phyloP scores from a whole-genome alignment of 169 alveolate genomes.

The Eimeria falciformis region DNA sequence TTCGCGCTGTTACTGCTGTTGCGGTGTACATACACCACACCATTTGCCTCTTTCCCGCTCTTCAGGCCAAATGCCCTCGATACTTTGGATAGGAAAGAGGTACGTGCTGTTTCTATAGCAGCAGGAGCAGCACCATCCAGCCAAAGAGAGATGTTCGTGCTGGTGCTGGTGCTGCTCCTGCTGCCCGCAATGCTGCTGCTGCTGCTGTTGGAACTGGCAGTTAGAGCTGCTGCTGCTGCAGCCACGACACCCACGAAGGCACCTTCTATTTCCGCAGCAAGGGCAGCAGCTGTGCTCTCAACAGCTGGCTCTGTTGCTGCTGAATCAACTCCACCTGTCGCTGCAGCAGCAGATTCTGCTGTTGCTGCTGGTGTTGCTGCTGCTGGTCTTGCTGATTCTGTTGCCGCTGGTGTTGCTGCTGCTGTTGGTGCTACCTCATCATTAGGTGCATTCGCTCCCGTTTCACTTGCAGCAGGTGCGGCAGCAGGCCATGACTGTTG shows the following conservation, averaged over 20 bases:
- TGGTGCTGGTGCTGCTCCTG: background rate
- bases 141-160: background rate
- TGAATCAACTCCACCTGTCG: background rate
- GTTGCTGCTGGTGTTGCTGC: constrained; percentile 1
- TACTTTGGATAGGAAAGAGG: constrained; percentile 49
- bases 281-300: constrained; percentile 29
- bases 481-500: too few relatives aligned
- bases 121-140: background rate
- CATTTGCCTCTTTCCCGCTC: constrained; percentile 17
- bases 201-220: background rate
- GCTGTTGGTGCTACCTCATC: too few relatives aligned
- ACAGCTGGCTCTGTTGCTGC: constrained; percentile 12
- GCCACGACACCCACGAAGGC: constrained; percentile 3
- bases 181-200: constrained; percentile 2
- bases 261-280: constrained; percentile 44
- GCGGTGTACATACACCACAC: constrained; percentile 65
- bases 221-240: constrained; percentile 39
- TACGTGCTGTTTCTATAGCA: constrained; percentile 53
- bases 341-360: background rate
- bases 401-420: too few relatives aligned
- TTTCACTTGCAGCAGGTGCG: too few relatives aligned
- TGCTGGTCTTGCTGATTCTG: too few relatives aligned
- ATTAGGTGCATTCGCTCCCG: too few relatives aligned
- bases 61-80: constrained; percentile 55
- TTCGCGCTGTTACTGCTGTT: constrained; percentile 23